These are phyloP conservation scores for Hibiscus syriacus DNA, from an alignment of 345 rosid species.

Conservation along the genomic window DNA sequence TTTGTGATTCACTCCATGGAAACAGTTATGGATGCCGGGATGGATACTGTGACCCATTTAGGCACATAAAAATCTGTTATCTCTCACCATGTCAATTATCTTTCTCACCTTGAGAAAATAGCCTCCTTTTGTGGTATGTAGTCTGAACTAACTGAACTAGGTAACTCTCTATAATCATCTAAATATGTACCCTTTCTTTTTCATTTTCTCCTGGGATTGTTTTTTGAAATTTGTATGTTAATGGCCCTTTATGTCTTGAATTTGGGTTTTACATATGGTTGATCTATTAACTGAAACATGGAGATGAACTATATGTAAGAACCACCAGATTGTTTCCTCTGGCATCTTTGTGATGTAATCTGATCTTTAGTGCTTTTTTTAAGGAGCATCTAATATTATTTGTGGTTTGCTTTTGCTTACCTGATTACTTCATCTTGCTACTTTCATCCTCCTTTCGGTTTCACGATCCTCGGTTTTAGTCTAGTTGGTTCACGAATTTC, in stretches of 20 bases:
- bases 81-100: slow-evolving; percentile 10
- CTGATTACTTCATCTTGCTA: neutral
- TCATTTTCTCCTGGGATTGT: slow-evolving; percentile 9
- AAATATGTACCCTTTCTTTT: slow-evolving; percentile 1
- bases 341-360: slow-evolving; percentile 14
- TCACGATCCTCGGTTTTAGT: neutral
- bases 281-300: slow-evolving; percentile 15
- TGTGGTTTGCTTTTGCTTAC: neutral
- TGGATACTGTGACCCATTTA: slow-evolving; percentile 16
- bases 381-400: slow-evolving; percentile 5
- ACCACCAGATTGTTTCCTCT: slow-evolving; percentile 9
- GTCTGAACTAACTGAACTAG: slow-evolving; percentile 36
- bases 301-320: slow-evolving; percentile 1
- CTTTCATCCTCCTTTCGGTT: no score
- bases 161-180: slow-evolving; percentile 21
- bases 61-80: slow-evolving; percentile 9
- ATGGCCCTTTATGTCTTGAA: slow-evolving; percentile 16
- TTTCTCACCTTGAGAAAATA: slow-evolving; percentile 18
- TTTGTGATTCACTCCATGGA: slow-evolving; percentile 29
- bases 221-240: slow-evolving; percentile 33
- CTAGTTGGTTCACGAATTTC: neutral
- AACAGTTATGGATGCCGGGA: neutral
- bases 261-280: slow-evolving; percentile 12
- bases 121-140: slow-evolving; percentile 25
- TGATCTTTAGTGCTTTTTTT: slow-evolving; percentile 10